These are phyloP conservation scores for Rhizophlyctis rosea DNA, from an alignment of 192 early-diverging fungal species.

Conservation along the genomic window DNA sequence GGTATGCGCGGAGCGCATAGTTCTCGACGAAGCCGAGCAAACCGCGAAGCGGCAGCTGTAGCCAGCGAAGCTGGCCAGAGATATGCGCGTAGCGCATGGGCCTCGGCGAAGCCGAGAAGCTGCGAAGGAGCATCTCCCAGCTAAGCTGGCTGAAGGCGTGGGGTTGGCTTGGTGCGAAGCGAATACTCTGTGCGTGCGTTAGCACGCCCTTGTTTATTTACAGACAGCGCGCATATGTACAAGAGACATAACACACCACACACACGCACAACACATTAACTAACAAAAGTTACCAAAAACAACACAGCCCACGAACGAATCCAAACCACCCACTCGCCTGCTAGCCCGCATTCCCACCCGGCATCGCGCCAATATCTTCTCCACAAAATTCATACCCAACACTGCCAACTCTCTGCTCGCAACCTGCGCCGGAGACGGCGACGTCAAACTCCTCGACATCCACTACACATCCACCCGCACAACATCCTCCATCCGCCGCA, in stretches of 20 bases:
- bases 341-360: conserved; percentile 41
- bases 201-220: too few relatives aligned
- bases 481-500: background rate
- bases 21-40: background rate
- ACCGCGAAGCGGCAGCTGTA: background rate
- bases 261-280: too few relatives aligned
- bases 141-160: background rate
- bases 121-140: background rate
- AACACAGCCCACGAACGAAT: conserved; percentile 25
- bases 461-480: background rate
- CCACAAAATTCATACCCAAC: conserved; percentile 49
- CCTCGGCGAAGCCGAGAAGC: background rate
- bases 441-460: conserved; percentile 4
- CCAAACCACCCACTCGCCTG: background rate
- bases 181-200: too few relatives aligned
- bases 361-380: conserved; percentile 75
- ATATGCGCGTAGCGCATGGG: background rate
- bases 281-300: too few relatives aligned
- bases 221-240: too few relatives aligned
- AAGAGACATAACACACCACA: too few relatives aligned
- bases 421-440: conserved; percentile 8
- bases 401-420: background rate
- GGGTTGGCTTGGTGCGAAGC: too few relatives aligned
- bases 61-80: background rate
- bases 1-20: background rate